Conservation (phyloP, 2,329 filamentous ascomycete species). For the Aschersonia sp. region DNA sequence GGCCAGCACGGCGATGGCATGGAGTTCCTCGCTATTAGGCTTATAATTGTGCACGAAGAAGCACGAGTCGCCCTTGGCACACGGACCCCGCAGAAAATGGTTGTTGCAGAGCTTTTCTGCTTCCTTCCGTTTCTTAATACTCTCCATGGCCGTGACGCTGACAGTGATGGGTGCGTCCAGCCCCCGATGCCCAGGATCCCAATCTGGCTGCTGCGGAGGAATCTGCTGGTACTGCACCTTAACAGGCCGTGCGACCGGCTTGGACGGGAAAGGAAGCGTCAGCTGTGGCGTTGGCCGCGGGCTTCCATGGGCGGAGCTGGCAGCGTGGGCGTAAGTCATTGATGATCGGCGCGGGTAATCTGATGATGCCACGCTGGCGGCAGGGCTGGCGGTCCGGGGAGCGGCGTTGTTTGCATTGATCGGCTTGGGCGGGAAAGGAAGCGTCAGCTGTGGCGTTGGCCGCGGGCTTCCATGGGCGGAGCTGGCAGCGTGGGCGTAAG, state of each 20-base stretch:
- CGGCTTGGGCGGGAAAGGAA: slow-evolving; percentile 22
- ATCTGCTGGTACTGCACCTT: slow-evolving; percentile 10
- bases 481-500: slow-evolving; percentile 26
- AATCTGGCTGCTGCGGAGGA: slow-evolving; percentile 19
- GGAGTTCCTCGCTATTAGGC: slow-evolving; percentile 36
- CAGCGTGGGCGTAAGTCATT: slow-evolving; percentile 24
- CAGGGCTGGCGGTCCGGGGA: slow-evolving; percentile 6
- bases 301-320: slow-evolving; percentile 22
- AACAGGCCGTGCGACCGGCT: slow-evolving; percentile 5
- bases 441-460: slow-evolving; percentile 24
- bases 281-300: slow-evolving; percentile 26
- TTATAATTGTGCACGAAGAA: slow-evolving; percentile 42
- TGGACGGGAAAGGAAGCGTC: slow-evolving; percentile 23
- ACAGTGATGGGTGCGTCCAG: slow-evolving; percentile 36
- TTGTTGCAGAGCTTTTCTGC: slow-evolving; percentile 47
- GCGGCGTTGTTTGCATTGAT: neutral
- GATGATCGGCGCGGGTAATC: slow-evolving; percentile 3
- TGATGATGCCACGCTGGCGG: slow-evolving; percentile 5
- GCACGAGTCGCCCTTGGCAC: slow-evolving; percentile 38
- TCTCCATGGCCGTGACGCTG: slow-evolving; percentile 31
- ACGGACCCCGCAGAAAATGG: slow-evolving; percentile 43
- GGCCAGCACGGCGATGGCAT: slow-evolving; percentile 39
- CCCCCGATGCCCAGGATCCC: slow-evolving; percentile 40
- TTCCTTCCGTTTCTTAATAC: slow-evolving; percentile 40
- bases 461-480: slow-evolving; percentile 22